These are phyloP conservation scores for Blumeriella jaapii DNA, from an alignment of 2,329 filamentous ascomycete genomes.

Conservation along the genomic window DNA sequence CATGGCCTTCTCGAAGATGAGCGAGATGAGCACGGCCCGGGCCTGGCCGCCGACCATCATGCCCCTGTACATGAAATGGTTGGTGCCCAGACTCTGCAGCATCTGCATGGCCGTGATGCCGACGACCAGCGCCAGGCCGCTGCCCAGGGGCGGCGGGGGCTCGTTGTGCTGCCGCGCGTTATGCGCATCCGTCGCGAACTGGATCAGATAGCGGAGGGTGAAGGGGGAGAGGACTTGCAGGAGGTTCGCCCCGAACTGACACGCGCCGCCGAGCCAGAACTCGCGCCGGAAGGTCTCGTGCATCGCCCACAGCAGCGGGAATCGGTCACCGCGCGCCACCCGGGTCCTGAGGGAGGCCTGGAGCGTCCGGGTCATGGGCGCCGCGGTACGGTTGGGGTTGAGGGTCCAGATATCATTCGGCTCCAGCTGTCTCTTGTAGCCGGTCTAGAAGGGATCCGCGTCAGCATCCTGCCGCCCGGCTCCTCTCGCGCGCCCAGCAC, in stretches of 20 bases:
- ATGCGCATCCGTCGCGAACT: constrained; percentile 73
- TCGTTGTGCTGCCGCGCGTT: constrained; percentile 39
- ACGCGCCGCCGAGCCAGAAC: constrained; percentile 74
- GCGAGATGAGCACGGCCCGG: constrained; percentile 68
- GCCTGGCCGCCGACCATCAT: constrained; percentile 85
- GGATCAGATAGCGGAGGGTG: constrained; percentile 73
- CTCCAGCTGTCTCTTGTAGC: constrained; percentile 76
- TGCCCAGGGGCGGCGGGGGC: constrained; percentile 55
- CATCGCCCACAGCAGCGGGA: constrained; percentile 67
- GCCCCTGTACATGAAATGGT: constrained; percentile 86
- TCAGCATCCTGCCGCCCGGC: too few species aligned
- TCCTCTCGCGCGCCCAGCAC: too few species aligned
- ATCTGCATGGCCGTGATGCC: constrained; percentile 82
- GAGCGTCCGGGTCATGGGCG: constrained; percentile 55
- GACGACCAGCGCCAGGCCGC: constrained; percentile 71
- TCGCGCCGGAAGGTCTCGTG: constrained; percentile 80
- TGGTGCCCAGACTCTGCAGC: constrained; percentile 66
- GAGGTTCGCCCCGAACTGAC: constrained; percentile 60
- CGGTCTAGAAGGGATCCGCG: constrained; percentile 39
- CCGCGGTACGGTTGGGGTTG: constrained; percentile 67
- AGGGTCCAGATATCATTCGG: constrained; percentile 79
- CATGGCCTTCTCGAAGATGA: constrained; percentile 91
- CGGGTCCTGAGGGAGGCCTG: constrained; percentile 57
- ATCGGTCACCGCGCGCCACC: constrained; percentile 54
- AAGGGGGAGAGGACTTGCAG: constrained; percentile 78